A percentile compares a stretch with the other conserved stretches of the same genome.
Conservation (phyloP, 768 basidiomycete genomes). For the Macrolepiota dolichaula region DNA sequence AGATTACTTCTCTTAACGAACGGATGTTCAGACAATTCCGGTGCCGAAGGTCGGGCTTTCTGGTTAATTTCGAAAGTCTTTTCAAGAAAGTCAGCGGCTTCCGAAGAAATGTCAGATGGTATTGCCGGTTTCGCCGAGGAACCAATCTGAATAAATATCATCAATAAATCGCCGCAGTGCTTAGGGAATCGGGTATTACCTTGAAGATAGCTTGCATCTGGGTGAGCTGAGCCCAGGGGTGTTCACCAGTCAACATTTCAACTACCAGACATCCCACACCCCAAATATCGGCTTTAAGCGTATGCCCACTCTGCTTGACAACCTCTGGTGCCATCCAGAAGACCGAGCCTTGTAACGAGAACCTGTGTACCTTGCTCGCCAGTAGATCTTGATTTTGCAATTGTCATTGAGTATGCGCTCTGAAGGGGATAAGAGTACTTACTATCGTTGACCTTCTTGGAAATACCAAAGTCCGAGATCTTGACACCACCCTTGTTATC, state of each 20-base stretch:
- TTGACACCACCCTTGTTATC: constrained; percentile 98
- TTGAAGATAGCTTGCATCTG: constrained; percentile 99
- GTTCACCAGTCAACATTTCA: constrained; percentile 95
- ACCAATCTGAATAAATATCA: constrained; percentile 63
- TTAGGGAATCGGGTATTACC: constrained; percentile 33
- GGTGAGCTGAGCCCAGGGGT: constrained; percentile 92
- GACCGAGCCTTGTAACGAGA: constrained; percentile 94
- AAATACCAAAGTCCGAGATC: constrained; percentile 96
- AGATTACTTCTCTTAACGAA: constrained; percentile 47
- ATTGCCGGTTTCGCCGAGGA: constrained; percentile 84
- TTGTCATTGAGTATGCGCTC: not conserved
- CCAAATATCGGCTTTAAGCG: constrained; percentile 94
- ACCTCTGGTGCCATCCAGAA: constrained; percentile 99
- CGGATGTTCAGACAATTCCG: constrained; percentile 66
- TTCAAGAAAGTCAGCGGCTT: constrained; percentile 84
- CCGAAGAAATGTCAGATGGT: constrained; percentile 87
- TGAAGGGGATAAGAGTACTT: constrained; percentile 30
- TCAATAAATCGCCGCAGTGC: not conserved
- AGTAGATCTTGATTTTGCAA: constrained; percentile 32
- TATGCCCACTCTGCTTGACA: constrained; percentile 92
- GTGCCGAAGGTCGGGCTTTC: constrained; percentile 73
- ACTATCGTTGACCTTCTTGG: constrained; percentile 97
- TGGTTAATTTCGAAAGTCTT: constrained; percentile 87
- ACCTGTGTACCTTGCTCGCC: constrained; percentile 72
- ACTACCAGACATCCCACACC: constrained; percentile 93